phyloP scores from a whole-genome alignment of 805 yeast species.

The Lachancea thermotolerans region DNA sequence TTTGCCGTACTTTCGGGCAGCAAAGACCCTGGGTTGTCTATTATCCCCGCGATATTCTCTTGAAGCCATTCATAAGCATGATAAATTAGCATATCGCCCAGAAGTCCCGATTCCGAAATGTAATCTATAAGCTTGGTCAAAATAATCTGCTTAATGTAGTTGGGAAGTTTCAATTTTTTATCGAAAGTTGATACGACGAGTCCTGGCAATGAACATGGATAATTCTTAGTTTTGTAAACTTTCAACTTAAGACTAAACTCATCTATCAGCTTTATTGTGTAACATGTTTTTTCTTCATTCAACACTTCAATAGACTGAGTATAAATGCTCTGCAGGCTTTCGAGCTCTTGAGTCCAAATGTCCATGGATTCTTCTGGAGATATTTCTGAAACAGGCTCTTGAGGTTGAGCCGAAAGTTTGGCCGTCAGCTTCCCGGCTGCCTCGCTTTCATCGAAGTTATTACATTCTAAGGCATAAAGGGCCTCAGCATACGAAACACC shows the following conservation, averaged over 20 bases:
- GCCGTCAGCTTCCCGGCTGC: constrained; percentile 48
- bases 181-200: constrained; percentile 44
- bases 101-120: constrained; percentile 36
- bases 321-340: constrained; percentile 57
- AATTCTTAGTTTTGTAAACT: constrained; percentile 43
- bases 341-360: constrained; percentile 71
- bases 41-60: constrained; percentile 48
- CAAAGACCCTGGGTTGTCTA: constrained; percentile 72
- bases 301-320: constrained; percentile 33
- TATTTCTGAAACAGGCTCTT: constrained; percentile 1
- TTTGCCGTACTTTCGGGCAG: constrained; percentile 15
- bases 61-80: constrained; percentile 74
- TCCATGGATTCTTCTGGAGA: constrained; percentile 33
- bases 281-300: constrained; percentile 23
- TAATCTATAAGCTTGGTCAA: constrained; percentile 41
- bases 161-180: constrained; percentile 50
- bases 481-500: constrained; percentile 70
- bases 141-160: constrained; percentile 58
- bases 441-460: constrained; percentile 39
- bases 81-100: constrained; percentile 68
- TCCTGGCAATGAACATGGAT: constrained; percentile 70
- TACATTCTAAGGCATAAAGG: constrained; percentile 38
- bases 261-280: constrained; percentile 31
- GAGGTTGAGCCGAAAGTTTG: constrained; percentile 19
- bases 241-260: constrained; percentile 27